Percentiles rank a stretch among this genome's conserved stretches.
Conservation (phyloP, 768 basidiomycete species). For the Amyloporia xantha region DNA sequence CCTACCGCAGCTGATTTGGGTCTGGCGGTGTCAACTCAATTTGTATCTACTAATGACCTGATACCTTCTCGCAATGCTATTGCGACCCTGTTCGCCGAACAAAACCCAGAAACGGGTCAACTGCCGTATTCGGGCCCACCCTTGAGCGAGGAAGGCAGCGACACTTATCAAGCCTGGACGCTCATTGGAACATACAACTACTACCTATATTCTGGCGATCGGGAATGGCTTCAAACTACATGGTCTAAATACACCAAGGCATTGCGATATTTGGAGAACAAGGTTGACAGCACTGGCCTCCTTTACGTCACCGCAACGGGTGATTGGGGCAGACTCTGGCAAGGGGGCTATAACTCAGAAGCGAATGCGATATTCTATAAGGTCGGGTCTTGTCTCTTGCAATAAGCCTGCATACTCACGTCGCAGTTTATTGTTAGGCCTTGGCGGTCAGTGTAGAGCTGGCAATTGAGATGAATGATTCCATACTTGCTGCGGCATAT, state of each 20-base stretch:
- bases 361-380: constrained; percentile 49
- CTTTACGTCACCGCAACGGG: constrained; percentile 50
- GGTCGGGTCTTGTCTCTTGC: too few relatives aligned
- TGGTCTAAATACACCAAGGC: constrained; percentile 56
- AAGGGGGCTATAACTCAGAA: constrained; percentile 50
- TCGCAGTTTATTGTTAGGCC: constrained; percentile 37
- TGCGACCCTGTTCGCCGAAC: constrained; percentile 48
- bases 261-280: constrained; percentile 46
- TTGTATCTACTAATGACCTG: constrained; percentile 56
- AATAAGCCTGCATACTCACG: too few relatives aligned
- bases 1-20: constrained; percentile 46
- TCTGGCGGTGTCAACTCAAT: constrained; percentile 52
- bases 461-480: constrained; percentile 32
- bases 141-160: constrained; percentile 38
- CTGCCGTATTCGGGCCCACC: constrained; percentile 46
- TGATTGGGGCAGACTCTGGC: constrained; percentile 53
- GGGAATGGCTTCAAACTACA: constrained; percentile 37
- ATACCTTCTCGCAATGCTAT: constrained; percentile 51
- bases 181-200: constrained; percentile 54
- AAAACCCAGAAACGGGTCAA: constrained; percentile 45
- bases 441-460: constrained; percentile 41
- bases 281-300: constrained; percentile 42
- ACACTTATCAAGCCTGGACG: constrained; percentile 56
- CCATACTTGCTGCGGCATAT: constrained; percentile 32
- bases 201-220: constrained; percentile 48